Evolutionary conservation across 2,329 filamentous ascomycete species (phyloP).

Genomic region (Blumeria graminis): DNA sequence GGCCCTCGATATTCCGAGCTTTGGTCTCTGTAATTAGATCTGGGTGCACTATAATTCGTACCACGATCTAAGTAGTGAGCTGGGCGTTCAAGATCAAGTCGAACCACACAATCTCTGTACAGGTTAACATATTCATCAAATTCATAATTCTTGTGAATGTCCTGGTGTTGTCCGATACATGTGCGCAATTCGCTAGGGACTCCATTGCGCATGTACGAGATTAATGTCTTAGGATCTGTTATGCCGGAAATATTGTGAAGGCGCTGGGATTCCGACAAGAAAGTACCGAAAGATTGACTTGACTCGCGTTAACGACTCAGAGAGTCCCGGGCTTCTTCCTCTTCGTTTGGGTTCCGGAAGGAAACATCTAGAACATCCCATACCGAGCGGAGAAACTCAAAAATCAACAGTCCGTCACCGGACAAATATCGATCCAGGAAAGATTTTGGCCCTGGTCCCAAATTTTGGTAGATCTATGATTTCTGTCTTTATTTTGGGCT

Average conservation of each 20-base stretch:
- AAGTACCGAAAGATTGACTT: too few relatives aligned
- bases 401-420: background rate
- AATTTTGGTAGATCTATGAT: background rate
- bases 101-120: too few relatives aligned
- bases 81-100: too few relatives aligned
- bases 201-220: background rate
- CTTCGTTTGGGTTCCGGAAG: background rate
- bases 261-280: background rate
- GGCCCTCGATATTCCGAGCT: too few relatives aligned
- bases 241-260: background rate
- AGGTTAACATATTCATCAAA: too few relatives aligned
- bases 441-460: background rate
- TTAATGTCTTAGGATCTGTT: background rate
- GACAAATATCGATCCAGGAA: background rate
- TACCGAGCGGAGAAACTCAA: background rate
- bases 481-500: too few relatives aligned
- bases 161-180: background rate
- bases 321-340: background rate
- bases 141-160: background rate
- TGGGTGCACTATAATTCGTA: too few relatives aligned
- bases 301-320: too few relatives aligned
- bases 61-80: too few relatives aligned
- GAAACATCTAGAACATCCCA: background rate
- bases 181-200: background rate
- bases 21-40: too few relatives aligned